Percentiles rank a stretch among this genome's conserved stretches.
These are phyloP conservation scores for Waltergamsia citrina DNA, from an alignment of 2,329 filamentous ascomycete species.

Conservation along the genomic window DNA sequence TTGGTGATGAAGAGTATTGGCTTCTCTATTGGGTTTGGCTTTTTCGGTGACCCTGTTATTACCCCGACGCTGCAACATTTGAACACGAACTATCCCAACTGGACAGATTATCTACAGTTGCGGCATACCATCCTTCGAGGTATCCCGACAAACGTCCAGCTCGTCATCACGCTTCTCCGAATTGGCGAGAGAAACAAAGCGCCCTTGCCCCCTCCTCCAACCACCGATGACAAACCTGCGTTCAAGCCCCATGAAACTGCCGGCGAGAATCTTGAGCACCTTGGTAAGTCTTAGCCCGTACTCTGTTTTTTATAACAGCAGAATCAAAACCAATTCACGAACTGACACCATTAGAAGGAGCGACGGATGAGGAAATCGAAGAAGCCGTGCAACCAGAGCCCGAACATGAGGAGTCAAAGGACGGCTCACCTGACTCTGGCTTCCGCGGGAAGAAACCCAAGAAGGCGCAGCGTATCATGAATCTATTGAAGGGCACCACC, in stretches of 20 bases:
- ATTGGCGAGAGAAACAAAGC: conserved; percentile 75
- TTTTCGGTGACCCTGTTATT: conserved; percentile 74
- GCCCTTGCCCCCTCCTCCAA: conserved; percentile 55
- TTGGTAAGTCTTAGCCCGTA: conserved; percentile 18
- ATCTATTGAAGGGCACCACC: conserved; percentile 57
- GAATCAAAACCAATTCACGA: not conserved
- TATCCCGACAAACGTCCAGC: conserved; percentile 78
- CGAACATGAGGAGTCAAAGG: conserved; percentile 26
- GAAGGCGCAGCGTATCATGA: conserved; percentile 34
- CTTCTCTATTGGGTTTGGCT: conserved; percentile 61
- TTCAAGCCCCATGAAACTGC: conserved; percentile 33
- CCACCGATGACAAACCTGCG: conserved; percentile 21
- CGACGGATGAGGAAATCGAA: conserved; percentile 55
- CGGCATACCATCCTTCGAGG: conserved; percentile 71
- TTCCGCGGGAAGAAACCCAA: conserved; percentile 4
- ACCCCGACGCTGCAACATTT: conserved; percentile 46
- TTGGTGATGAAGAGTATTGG: conserved; percentile 55
- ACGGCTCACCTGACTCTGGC: conserved; percentile 39
- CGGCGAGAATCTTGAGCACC: conserved; percentile 21
- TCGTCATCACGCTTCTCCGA: conserved; percentile 70
- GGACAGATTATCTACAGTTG: conserved; percentile 66
- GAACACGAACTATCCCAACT: conserved; percentile 55
- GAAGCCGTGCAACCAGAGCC: conserved; percentile 42
- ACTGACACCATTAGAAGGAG: conserved; percentile 24
- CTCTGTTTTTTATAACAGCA: too few relatives aligned